Evolutionary conservation across 2,329 filamentous ascomycete species (phyloP).

Genomic region (Dothistroma pini): DNA sequence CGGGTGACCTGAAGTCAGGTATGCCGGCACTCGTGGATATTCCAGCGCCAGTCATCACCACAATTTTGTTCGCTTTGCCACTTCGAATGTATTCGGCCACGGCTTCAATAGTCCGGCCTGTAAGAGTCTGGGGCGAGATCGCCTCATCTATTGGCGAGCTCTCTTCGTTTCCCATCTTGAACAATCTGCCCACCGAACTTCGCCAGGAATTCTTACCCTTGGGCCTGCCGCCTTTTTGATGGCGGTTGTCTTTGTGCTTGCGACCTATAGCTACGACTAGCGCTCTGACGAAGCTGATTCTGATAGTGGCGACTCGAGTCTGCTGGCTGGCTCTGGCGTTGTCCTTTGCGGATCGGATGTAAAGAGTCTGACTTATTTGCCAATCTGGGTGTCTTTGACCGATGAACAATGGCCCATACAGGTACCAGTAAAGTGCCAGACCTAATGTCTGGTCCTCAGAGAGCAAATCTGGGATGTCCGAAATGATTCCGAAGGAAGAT

Average conservation of each 20-base stretch:
- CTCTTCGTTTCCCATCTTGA: conserved; percentile 82
- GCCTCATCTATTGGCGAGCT: conserved; percentile 64
- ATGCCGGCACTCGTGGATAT: conserved; percentile 74
- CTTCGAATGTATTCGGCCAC: conserved; percentile 77
- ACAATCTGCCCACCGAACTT: conserved; percentile 9
- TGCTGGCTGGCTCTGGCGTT: not conserved
- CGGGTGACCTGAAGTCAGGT: conserved; percentile 90
- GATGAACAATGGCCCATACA: not conserved
- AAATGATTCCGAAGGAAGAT: not conserved
- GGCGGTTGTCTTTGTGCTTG: conserved; percentile 45
- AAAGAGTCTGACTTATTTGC: not conserved
- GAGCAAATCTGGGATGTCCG: not conserved
- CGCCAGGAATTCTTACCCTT: conserved; percentile 9
- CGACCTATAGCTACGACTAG: conserved; percentile 48
- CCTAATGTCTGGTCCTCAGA: not conserved
- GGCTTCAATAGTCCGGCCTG: conserved; percentile 64
- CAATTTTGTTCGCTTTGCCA: conserved; percentile 65
- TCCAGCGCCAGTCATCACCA: conserved; percentile 87
- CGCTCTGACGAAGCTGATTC: conserved; percentile 12
- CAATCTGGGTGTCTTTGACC: not conserved
- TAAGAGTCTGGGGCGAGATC: conserved; percentile 61
- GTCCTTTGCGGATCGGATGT: not conserved
- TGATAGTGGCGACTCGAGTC: conserved; percentile 6
- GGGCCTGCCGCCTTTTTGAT: conserved; percentile 29
- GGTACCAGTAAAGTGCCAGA: not conserved